Evolutionary conservation across 148 eudicot genomes (phyloP), one percentile per base, ranked within the genome.

Genomic region (Amaranthus cruentus): DNA sequence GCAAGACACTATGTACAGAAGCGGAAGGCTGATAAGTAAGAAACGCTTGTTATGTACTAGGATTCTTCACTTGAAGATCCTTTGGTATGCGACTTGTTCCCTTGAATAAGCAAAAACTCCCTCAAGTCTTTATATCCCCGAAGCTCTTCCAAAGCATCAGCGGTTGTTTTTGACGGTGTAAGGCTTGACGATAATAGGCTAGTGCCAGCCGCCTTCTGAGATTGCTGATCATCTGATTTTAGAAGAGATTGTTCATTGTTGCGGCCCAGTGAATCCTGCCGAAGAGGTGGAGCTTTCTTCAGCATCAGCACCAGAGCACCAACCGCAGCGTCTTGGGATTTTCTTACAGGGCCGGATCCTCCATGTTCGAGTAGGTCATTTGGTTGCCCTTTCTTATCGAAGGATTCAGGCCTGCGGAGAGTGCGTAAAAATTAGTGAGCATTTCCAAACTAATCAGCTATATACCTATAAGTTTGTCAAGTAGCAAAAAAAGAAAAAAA

Each of bases 141-240:
- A 55, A 92, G 95, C 83, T 92, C 97, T 60, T 85, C 85, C 13
- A 89, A 69, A 55, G 90, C 97, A 83, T 88, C 89, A 38, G 95
- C 82, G 48, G 92, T 83, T 43, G 92, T 89, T 77, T 79, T 88
- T 66, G 87, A 73, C 48, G 68, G 9, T 13, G 73, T 7, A 56
- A 70, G 77, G 61, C 76, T 78, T 58, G 86, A 85, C 64, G 88
- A 83, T 21, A 68, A 43, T 14, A 80, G 11, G 82, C 75, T 84
- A 43, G 75, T 66, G 64, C 74, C 48, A 55, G 83, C 46, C 50
- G 69, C 68, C 53, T 67, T 72, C 15, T 69, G 78, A 64, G 68
- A 38, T 44, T 56, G 73, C 65, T 76, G 75, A 6, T 70, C 72
- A 62, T 47, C 72, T 11, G 77, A 62, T 42, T 63, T 59, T 58